Conservation (phyloP, 1,284 basidiomycete genomes). For the Ceratobasidium sp. region DNA sequence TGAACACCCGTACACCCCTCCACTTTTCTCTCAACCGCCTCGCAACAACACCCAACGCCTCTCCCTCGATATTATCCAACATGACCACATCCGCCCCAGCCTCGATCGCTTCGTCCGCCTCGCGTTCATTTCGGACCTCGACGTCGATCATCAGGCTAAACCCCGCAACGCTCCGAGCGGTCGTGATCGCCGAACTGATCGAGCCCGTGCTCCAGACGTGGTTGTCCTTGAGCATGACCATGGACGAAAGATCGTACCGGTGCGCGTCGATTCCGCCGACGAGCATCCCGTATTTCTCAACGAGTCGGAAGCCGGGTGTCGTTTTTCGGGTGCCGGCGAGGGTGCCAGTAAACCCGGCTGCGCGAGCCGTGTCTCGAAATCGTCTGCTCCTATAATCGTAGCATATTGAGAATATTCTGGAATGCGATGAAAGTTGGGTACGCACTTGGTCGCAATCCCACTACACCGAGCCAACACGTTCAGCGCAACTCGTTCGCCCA, state of each 20-base stretch:
- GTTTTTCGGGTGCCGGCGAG: slow-evolving; percentile 98
- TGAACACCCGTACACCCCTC: slow-evolving; percentile 82
- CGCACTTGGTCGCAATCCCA: slow-evolving; percentile 94
- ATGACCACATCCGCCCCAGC: slow-evolving; percentile 98
- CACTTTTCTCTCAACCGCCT: slow-evolving; percentile 80
- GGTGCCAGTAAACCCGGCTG: slow-evolving; percentile 86
- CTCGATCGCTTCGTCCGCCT: slow-evolving; percentile 95
- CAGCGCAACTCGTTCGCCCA: slow-evolving; percentile 94
- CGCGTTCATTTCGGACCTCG: slow-evolving; percentile 88
- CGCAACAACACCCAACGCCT: slow-evolving; percentile 76
- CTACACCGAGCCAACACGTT: slow-evolving; percentile 96
- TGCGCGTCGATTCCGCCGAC: slow-evolving; percentile 97
- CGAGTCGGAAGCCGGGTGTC: slow-evolving; percentile 96
- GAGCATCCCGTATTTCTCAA: slow-evolving; percentile 99
- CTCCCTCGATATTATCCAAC: slow-evolving; percentile 95
- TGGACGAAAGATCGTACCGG: slow-evolving; percentile 95
- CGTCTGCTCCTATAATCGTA: slow-evolving; percentile 72
- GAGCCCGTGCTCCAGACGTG: slow-evolving; percentile 98
- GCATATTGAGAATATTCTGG: not conserved
- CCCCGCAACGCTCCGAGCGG: slow-evolving; percentile 90
- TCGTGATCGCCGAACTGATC: slow-evolving; percentile 87
- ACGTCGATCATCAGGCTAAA: slow-evolving; percentile 95
- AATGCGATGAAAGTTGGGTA: slow-evolving; percentile 53
- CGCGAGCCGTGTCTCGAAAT: slow-evolving; percentile 84
- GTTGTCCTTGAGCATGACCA: slow-evolving; percentile 99